Evolutionary conservation across 495 filamentous ascomycete species (phyloP).

Genomic region (Talaromyces nanjingensis): DNA sequence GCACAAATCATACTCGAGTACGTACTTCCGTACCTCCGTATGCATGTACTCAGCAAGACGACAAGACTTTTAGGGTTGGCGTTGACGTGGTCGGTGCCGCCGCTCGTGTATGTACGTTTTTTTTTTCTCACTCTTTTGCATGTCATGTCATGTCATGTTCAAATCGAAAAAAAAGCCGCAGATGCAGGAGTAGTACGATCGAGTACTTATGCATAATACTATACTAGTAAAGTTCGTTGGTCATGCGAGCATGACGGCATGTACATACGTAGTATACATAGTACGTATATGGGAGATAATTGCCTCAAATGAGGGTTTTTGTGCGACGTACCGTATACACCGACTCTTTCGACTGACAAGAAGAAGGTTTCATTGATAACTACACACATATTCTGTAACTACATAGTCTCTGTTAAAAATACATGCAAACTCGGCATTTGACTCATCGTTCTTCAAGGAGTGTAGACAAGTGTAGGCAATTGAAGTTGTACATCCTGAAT

Average conservation of each 20-base stretch:
- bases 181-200: not conserved
- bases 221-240: not conserved
- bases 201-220: not conserved
- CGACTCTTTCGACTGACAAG: not conserved
- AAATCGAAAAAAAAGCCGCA: not conserved
- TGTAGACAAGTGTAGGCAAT: not conserved
- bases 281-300: not conserved
- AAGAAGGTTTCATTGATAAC: not conserved
- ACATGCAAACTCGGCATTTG: not conserved
- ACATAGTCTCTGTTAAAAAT: not conserved
- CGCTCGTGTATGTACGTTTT: not conserved
- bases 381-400: not conserved
- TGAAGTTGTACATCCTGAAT: not conserved
- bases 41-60: too few relatives aligned
- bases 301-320: not conserved
- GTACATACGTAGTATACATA: not conserved
- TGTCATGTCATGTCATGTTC: not conserved
- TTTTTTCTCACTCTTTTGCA: not conserved
- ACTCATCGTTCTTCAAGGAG: too few relatives aligned
- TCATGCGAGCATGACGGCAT: not conserved
- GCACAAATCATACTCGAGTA: not conserved
- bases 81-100: not conserved
- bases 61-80: not conserved
- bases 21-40: too few relatives aligned
- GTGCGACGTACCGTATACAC: not conserved